phyloP scores from a whole-genome alignment of 148 eudicot species.

The Oxyria digyna region DNA sequence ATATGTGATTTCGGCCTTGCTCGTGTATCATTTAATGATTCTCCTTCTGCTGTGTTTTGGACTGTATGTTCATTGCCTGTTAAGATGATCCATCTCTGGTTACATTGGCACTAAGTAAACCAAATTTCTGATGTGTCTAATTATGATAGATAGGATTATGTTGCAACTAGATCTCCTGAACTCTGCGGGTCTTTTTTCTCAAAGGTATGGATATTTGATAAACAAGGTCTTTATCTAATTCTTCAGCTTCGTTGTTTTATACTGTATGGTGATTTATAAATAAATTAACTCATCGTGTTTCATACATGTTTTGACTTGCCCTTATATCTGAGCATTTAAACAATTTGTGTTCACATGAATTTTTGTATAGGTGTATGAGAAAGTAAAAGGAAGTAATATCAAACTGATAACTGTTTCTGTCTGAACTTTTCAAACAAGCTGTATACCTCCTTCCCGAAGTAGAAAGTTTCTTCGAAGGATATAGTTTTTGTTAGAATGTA shows the following conservation, averaged over 20 bases:
- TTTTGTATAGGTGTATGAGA: background rate
- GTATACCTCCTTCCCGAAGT: background rate
- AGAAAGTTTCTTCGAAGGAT: background rate
- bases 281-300: no score
- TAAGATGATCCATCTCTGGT: background rate
- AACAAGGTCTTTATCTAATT: no score
- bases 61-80: slow-evolving; percentile 34
- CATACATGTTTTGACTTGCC: background rate
- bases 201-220: no score
- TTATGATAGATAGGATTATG: slow-evolving; percentile 54
- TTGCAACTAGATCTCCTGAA: slow-evolving; percentile 97
- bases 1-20: slow-evolving; percentile 97
- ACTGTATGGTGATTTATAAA: no score
- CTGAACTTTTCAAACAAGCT: background rate
- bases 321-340: background rate
- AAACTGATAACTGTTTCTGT: background rate
- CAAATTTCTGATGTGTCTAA: slow-evolving; percentile 8
- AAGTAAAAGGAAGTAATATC: background rate
- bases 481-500: background rate
- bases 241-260: background rate
- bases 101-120: background rate
- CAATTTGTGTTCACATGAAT: background rate
- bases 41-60: slow-evolving; percentile 90
- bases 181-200: slow-evolving; percentile 98
- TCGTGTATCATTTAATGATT: slow-evolving; percentile 83